phyloP scores from a whole-genome alignment of 2,329 filamentous ascomycete species.

The Chaetomiaceae sp. region DNA sequence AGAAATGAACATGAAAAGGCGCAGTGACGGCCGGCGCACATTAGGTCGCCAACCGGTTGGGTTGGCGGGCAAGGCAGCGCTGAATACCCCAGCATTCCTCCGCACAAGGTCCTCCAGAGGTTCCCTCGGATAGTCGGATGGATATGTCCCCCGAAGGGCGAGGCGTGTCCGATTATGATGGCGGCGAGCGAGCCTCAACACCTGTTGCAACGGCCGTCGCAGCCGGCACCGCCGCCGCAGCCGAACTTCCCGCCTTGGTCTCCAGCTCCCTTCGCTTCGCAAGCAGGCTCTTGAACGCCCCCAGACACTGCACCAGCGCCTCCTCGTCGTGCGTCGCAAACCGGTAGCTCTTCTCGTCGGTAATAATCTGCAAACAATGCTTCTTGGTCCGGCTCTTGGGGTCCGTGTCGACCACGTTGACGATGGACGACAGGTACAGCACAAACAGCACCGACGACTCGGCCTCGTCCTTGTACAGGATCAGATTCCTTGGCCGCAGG shows the following conservation, averaged over 20 bases:
- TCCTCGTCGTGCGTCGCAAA: slow-evolving; percentile 80
- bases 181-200: slow-evolving; percentile 5
- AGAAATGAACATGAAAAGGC: slow-evolving; percentile 9
- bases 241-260: slow-evolving; percentile 40
- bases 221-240: slow-evolving; percentile 4
- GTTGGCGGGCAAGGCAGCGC: not conserved
- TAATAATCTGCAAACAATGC: slow-evolving; percentile 88
- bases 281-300: slow-evolving; percentile 83
- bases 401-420: slow-evolving; percentile 91
- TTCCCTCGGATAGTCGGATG: slow-evolving; percentile 1
- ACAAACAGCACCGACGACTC: slow-evolving; percentile 88
- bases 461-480: slow-evolving; percentile 86
- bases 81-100: not conserved
- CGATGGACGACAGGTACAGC: slow-evolving; percentile 70
- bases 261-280: slow-evolving; percentile 63
- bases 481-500: slow-evolving; percentile 75
- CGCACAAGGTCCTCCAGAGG: not conserved
- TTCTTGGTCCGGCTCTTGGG: slow-evolving; percentile 78
- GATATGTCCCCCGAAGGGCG: slow-evolving; percentile 9
- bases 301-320: slow-evolving; percentile 74
- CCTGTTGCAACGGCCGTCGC: not conserved
- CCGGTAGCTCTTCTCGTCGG: slow-evolving; percentile 79
- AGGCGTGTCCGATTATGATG: slow-evolving; percentile 11
- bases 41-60: not conserved
- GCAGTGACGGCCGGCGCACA: not conserved